A percentile compares a stretch with the other conserved stretches of the same genome.
These are phyloP conservation scores for Cladosporium sp. DNA, from an alignment of 2,329 filamentous ascomycete species.

Conservation along the genomic window DNA sequence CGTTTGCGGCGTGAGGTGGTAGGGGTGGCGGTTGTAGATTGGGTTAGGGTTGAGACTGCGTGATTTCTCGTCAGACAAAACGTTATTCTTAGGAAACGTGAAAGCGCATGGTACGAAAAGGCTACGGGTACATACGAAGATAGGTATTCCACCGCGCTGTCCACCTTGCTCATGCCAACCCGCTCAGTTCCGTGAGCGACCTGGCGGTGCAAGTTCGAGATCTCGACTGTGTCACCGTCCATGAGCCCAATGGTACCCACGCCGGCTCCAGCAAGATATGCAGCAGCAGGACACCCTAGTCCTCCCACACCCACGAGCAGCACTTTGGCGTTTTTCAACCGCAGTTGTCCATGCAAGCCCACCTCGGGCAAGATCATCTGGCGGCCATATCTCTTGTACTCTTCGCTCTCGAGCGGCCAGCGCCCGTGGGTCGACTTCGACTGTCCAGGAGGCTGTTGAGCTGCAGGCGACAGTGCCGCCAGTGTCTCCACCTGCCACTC, in stretches of 20 bases:
- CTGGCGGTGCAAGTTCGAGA: constrained; percentile 90
- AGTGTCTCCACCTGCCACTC: constrained; percentile 48
- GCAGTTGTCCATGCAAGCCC: constrained; percentile 76
- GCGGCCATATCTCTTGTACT: constrained; percentile 84
- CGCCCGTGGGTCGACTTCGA: constrained; percentile 31
- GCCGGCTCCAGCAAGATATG: constrained; percentile 90
- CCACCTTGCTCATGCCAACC: constrained; percentile 77
- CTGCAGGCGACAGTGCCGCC: constrained; percentile 35
- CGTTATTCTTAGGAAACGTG: background rate
- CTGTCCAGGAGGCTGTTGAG: background rate
- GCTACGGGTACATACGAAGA: constrained; percentile 43
- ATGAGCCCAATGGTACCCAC: constrained; percentile 80
- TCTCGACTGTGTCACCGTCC: constrained; percentile 85
- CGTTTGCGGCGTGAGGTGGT: constrained; percentile 68
- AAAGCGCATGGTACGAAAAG: background rate
- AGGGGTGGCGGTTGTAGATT: constrained; percentile 62
- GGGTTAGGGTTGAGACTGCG: constrained; percentile 71
- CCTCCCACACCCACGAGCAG: constrained; percentile 87
- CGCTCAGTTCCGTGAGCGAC: constrained; percentile 73
- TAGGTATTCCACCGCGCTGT: constrained; percentile 60
- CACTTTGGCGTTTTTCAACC: constrained; percentile 68
- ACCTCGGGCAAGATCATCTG: constrained; percentile 87
- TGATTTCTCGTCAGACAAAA: background rate
- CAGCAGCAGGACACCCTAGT: constrained; percentile 84
- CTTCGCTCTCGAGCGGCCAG: constrained; percentile 71